Conservation (phyloP, 306 rosid genomes). For the Trifolium pratense region DNA sequence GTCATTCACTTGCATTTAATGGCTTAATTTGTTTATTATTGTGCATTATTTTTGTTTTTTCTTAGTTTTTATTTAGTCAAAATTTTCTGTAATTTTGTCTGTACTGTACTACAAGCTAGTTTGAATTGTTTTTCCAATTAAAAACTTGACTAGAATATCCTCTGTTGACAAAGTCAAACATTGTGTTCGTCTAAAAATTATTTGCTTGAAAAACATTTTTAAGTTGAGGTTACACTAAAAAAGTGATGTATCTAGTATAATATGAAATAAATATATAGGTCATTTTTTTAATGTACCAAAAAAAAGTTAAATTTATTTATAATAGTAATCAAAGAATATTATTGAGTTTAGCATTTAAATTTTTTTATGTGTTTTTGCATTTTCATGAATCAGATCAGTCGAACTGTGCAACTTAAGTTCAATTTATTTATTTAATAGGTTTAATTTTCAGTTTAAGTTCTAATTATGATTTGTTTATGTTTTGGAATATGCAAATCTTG, state of each 20-base stretch:
- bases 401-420: no score
- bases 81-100: not conserved
- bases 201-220: not conserved
- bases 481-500: not conserved
- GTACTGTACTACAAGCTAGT: not conserved
- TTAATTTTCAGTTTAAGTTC: no score
- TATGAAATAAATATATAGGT: no score
- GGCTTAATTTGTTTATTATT: not conserved
- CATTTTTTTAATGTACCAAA: no score
- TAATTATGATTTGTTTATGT: not conserved
- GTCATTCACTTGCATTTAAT: constrained; percentile 1
- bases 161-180: constrained; percentile 35
- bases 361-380: no score
- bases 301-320: no score
- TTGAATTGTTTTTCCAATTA: constrained; percentile 11
- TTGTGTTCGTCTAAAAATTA: not conserved
- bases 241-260: no score
- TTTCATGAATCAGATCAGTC: no score
- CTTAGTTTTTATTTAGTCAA: not conserved
- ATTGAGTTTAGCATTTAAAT: no score
- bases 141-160: constrained; percentile 19
- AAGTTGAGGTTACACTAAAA: not conserved
- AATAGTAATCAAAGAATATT: no score
- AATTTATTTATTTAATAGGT: no score
- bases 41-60: not conserved